Percentiles rank a stretch among this genome's conserved stretches.
Evolutionary conservation across 192 early-diverging fungal species (phyloP).

Genomic region (Helicostylum pulchrum): DNA sequence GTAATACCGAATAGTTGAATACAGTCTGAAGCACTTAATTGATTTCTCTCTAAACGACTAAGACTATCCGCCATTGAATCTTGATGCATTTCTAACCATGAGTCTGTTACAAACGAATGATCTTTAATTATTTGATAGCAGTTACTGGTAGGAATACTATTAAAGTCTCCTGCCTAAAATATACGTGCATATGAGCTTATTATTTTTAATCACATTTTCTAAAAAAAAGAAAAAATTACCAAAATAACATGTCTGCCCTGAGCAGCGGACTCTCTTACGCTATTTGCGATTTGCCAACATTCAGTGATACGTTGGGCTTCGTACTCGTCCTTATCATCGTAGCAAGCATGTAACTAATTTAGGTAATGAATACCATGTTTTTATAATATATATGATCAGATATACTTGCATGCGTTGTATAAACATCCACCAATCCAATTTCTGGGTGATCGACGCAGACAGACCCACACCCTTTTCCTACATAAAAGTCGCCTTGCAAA

Average conservation of each 20-base stretch:
- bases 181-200: background rate
- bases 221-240: conserved; percentile 27
- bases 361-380: background rate
- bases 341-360: conserved; percentile 52
- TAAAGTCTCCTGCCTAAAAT: conserved; percentile 49
- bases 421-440: conserved; percentile 50
- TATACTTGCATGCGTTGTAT: conserved; percentile 55
- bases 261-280: conserved; percentile 39
- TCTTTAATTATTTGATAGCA: conserved; percentile 36
- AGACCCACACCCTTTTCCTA: conserved; percentile 50
- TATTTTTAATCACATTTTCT: too few relatives aligned
- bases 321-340: conserved; percentile 46
- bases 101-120: conserved; percentile 43
- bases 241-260: conserved; percentile 54
- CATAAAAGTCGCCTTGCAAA: conserved; percentile 55
- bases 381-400: background rate
- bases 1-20: conserved; percentile 46
- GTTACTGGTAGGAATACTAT: conserved; percentile 41
- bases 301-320: conserved; percentile 47
- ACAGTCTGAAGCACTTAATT: background rate
- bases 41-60: background rate
- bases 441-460: conserved; percentile 47
- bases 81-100: conserved; percentile 40
- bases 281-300: conserved; percentile 48
- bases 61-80: background rate